phyloP scores from a whole-genome alignment of 2,329 filamentous ascomycete species.

The Trichoderma polysporum region DNA sequence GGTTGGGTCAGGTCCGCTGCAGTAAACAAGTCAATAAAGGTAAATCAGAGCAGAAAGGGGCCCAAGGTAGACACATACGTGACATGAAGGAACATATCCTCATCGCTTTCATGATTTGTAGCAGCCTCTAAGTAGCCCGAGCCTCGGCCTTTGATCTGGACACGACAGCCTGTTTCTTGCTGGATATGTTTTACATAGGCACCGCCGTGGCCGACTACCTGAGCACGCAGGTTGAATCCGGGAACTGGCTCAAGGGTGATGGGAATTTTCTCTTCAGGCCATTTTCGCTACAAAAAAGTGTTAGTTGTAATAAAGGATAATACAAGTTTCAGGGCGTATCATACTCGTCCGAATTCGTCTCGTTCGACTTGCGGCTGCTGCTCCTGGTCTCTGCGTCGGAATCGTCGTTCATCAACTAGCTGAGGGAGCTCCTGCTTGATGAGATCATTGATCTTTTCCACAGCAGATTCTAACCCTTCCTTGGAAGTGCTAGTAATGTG shows the following conservation, averaged over 20 bases:
- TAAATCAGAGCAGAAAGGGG: slow-evolving; percentile 28
- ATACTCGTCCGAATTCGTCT: slow-evolving; percentile 83
- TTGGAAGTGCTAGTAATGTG: slow-evolving; percentile 93
- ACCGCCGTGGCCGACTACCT: slow-evolving; percentile 92
- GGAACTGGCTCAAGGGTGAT: slow-evolving; percentile 87
- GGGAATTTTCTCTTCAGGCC: slow-evolving; percentile 94
- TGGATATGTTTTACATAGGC: slow-evolving; percentile 98
- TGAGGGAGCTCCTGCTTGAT: slow-evolving; percentile 96
- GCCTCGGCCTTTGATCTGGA: slow-evolving; percentile 96
- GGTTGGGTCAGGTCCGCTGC: slow-evolving; percentile 78
- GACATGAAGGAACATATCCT: slow-evolving; percentile 95
- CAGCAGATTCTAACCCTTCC: slow-evolving; percentile 84
- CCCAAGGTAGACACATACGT: slow-evolving; percentile 61
- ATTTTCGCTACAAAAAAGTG: slow-evolving; percentile 71
- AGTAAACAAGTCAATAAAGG: slow-evolving; percentile 10
- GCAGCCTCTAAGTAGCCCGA: slow-evolving; percentile 90
- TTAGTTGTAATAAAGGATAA: slow-evolving; percentile 14
- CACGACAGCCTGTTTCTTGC: slow-evolving; percentile 88
- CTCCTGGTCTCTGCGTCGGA: slow-evolving; percentile 75
- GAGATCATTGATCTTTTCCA: slow-evolving; percentile 86
- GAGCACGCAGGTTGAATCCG: slow-evolving; percentile 93
- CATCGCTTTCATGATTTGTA: slow-evolving; percentile 88
- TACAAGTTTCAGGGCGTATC: slow-evolving; percentile 18
- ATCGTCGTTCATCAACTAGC: slow-evolving; percentile 89
- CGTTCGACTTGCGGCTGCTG: slow-evolving; percentile 71